Base-by-base conservation (phyloP, 805 yeast genomes). In the Isabelozyma gotoi region DNA sequence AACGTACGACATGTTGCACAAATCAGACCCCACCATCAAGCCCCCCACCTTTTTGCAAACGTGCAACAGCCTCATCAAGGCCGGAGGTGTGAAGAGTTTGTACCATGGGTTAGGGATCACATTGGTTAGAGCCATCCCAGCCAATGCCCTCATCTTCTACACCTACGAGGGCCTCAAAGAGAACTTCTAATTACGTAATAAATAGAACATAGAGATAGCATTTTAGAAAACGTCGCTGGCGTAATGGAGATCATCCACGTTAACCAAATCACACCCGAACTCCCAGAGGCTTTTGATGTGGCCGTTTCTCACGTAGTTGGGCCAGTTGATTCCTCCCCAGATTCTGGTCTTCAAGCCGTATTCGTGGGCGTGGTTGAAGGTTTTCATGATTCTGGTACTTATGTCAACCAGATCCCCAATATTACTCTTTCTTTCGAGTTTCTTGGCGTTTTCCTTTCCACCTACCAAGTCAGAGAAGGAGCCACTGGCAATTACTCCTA, bases 71-170 rank as follows among this genome's bases (percentile, higher is more conserved):
- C 42, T 60, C 41, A 38, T 47, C 19, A 53, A 53, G 42, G 65
- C 69, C 27, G 80, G 82, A 1, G 97, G 97, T 0, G 37, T 89
- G 1, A 54, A 68, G 15, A 90, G 85, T 2, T 79, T 92, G 44
- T 92, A 91, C 56, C 79, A 87, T 45, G 98, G 98, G 0, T 69
- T 91, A 43, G 88, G 92, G 0, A 84, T 92, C 43, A 89, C 97
- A 0, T 64, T 89, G 45, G 50, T 81, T 5, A 80, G 96, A 57
- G 88, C 96, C 0, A 79, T 88, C 1, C 98, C 98, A 0, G 90
- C 97, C 2, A 88, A 89, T 56, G 97, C 97, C 2, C 73, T 84
- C 7, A 88, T 91, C 20, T 92, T 92, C 66, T 81, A 84, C 52
- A 76, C 82, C 3, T 91, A 89, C 59, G 97, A 91, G 56, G 65